Base-by-base conservation (phyloP, 1,139 yeast genomes). In the Hemisphaericaspora xylofermentans region DNA sequence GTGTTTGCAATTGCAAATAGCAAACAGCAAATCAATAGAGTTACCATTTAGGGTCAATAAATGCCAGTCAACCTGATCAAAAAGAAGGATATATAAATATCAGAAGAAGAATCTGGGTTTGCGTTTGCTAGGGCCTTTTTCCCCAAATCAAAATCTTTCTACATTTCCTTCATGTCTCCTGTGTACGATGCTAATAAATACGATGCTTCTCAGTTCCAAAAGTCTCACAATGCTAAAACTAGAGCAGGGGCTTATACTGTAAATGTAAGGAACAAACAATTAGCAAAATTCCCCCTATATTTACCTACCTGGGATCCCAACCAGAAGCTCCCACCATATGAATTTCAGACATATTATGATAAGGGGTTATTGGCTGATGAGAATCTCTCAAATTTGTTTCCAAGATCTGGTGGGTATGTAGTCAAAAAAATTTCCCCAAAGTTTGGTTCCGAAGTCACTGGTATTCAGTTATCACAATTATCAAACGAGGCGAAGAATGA, bases 401-500 rank as follows among this genome's bases (percentile, higher is more conserved):
- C 53, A 6, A 29, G 34, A 7, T 35, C 34, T 26, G 15, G 26
- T 4, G 40, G 44, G 26, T 30, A 39, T 18, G 32, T 26, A 6
- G 27, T 51, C 16, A 54, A 52, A 41, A 43, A 43, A n/a, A 38
- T 60, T 22, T 55, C 63, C 4, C 65, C 65, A 15, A 58, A 56
- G 46, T 49, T 61, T 26, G 65, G 65, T 12, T 51, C 57, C 8
- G 61, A 56, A 43, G 41, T 61, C n/a, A 42, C 46, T 5, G 64
- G 60, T 1, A 43, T 62, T 10, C 68, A 63, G 41, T 53, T 64
- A 41, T 60, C 66, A 7, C 46, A 48, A 26, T 57, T 64, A 43
- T 49, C 50, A 27, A 58, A 59, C 40, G 55, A 43, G 6, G 70
- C 60, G 6, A 64, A 66, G 44, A 65, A 66, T 39, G 74, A 68